A percentile compares a stretch with the other conserved stretches of the same genome.
These are phyloP conservation scores for Oryza australiensis DNA, from an alignment of 176 grass and related monocot species.

Conservation along the genomic window DNA sequence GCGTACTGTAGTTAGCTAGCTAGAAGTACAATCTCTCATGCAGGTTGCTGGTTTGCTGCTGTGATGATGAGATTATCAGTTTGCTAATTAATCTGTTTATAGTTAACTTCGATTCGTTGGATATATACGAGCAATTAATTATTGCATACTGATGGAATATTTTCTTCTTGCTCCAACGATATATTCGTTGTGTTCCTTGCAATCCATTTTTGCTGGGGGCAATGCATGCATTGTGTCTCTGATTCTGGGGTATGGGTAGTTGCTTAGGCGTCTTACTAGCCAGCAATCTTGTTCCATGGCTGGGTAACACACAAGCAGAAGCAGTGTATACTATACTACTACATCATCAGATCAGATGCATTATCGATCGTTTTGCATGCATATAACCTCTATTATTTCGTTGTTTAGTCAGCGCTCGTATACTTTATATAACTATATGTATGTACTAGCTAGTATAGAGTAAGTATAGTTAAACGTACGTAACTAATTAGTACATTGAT, in stretches of 20 bases:
- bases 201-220: not conserved
- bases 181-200: not conserved
- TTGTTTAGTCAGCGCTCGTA: not conserved
- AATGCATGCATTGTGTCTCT: conserved; percentile 18
- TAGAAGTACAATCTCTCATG: too few species aligned
- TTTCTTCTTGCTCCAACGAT: not conserved
- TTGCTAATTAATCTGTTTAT: not conserved
- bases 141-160: not conserved
- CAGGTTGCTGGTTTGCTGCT: not conserved
- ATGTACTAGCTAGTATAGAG: too few species aligned
- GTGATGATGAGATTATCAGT: not conserved
- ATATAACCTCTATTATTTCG: conserved; percentile 5
- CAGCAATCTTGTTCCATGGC: conserved; percentile 26
- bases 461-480: too few species aligned
- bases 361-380: too few species aligned
- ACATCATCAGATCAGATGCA: not conserved
- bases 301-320: conserved; percentile 21
- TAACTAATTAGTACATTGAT: not conserved
- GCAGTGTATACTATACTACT: too few species aligned
- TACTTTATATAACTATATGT: too few species aligned
- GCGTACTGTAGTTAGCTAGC: too few species aligned
- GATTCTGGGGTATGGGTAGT: not conserved
- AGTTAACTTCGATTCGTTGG: not conserved
- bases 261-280: conserved; percentile 1
- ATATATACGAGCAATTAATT: not conserved